Conservation (phyloP, 768 basidiomycete genomes). For the Psilocybe azurescens region DNA sequence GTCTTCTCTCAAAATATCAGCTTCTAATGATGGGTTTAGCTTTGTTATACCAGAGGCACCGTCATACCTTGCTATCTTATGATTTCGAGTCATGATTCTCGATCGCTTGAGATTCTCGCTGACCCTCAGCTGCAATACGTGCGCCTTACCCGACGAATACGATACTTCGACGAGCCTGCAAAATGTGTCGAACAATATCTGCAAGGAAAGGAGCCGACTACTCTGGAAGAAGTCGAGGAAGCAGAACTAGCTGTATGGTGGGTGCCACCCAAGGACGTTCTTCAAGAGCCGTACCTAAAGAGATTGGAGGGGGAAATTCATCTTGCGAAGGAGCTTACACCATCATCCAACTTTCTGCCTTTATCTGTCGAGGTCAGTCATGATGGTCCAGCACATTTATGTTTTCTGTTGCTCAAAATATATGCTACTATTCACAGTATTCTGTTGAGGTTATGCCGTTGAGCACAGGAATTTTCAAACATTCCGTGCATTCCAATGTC, state of each 20-base stretch:
- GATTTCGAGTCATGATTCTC: slow-evolving; percentile 14
- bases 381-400: background rate
- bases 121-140: slow-evolving; percentile 10
- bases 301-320: slow-evolving; percentile 29
- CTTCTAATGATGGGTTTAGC: slow-evolving; percentile 9
- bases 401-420: background rate
- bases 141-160: slow-evolving; percentile 10
- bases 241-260: slow-evolving; percentile 23
- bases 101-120: slow-evolving; percentile 12
- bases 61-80: slow-evolving; percentile 28
- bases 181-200: slow-evolving; percentile 11
- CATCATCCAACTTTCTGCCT: slow-evolving; percentile 14
- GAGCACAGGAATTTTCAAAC: background rate
- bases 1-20: background rate
- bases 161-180: slow-evolving; percentile 9
- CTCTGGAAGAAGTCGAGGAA: slow-evolving; percentile 10
- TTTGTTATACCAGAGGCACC: slow-evolving; percentile 28
- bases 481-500: background rate
- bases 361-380: slow-evolving; percentile 22
- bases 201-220: slow-evolving; percentile 5
- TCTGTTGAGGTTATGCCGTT: slow-evolving; percentile 20
- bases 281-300: slow-evolving; percentile 3
- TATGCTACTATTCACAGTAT: slow-evolving; percentile 15
- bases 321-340: slow-evolving; percentile 20
- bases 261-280: slow-evolving; percentile 14